phyloP scores from a whole-genome alignment of 1,284 basidiomycete genomes.

The Apiotrichum porosum region DNA sequence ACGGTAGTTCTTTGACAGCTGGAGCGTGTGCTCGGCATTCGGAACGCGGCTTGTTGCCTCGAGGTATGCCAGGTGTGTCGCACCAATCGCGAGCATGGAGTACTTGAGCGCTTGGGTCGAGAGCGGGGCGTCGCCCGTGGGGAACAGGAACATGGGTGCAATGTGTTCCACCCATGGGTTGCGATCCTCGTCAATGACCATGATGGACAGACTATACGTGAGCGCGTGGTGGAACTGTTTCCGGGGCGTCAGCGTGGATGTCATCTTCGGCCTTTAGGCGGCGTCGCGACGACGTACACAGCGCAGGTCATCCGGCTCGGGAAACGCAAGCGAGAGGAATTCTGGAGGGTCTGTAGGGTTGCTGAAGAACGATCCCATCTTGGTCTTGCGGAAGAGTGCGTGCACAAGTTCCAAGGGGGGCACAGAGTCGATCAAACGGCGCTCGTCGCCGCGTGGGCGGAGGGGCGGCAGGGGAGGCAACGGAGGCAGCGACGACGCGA shows the following conservation, averaged over 20 bases:
- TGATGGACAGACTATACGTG: slow-evolving; percentile 39
- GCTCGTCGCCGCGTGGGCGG: slow-evolving; percentile 4
- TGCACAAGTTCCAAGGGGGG: slow-evolving; percentile 31
- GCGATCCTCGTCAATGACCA: slow-evolving; percentile 36
- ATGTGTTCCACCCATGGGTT: slow-evolving; percentile 41
- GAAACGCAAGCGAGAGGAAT: slow-evolving; percentile 31
- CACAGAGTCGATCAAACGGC: slow-evolving; percentile 10
- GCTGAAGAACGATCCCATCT: slow-evolving; percentile 39
- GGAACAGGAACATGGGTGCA: slow-evolving; percentile 36
- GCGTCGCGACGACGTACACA: no score
- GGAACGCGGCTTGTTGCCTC: slow-evolving; percentile 9
- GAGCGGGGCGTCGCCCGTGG: slow-evolving; percentile 23
- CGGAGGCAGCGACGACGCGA: not conserved
- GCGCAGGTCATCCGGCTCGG: slow-evolving; percentile 30
- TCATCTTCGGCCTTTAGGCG: no score
- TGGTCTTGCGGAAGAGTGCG: slow-evolving; percentile 35
- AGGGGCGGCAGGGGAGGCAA: not conserved
- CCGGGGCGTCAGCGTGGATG: no score
- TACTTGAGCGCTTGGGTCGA: slow-evolving; percentile 30
- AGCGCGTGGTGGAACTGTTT: slow-evolving; percentile 43
- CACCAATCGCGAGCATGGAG: slow-evolving; percentile 34
- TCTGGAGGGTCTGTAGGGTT: slow-evolving; percentile 34
- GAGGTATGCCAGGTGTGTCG: slow-evolving; percentile 24
- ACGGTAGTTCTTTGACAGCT: slow-evolving; percentile 23
- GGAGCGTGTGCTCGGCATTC: slow-evolving; percentile 14